Evolutionary conservation across 2,329 filamentous ascomycete species (phyloP), one percentile per base, ranked within the genome.

Genomic region (Ceratocystis cubensis): DNA sequence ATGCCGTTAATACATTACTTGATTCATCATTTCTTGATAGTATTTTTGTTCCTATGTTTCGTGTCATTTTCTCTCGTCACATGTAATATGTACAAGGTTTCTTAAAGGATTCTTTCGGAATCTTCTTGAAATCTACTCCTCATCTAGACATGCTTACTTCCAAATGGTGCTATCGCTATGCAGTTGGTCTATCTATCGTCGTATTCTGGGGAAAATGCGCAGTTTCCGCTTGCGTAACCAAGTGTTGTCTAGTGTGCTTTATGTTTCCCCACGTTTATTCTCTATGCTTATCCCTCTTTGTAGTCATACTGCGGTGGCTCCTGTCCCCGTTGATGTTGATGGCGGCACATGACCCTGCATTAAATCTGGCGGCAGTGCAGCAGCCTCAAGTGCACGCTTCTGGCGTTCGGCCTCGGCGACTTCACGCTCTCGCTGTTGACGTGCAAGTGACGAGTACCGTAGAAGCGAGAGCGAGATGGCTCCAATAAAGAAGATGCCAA

Each of bases 401-500:
- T 83, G 81, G 68, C 75, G 75, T 44, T 59, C 56, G 2, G 8
- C 5, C 28, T 59, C 56, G 6, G 59, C 46, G n/a, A 41, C 62
- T 41, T 64, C 33, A 10, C 56, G 45, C 20, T 53, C 53, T 28
- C 62, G 76, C 73, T 82, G 76, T 64, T 83, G 80, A 68, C 75
- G 76, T 37, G 80, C 75, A 69, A 84, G 85, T 57, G 82, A 84
- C 2, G 81, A 78, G 72, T 86, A 87, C 28, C 84, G 80, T 63
- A 88, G 75, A 33, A 81, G 82, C 13, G 79, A 78, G 15, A 88
- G 75, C 6, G 84, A 85, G 69, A 86, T 72, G 44, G 87, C 76
- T 37, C 80, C 84, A 83, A 87, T 84, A 75, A 87, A 84, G 64
- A 86, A 73, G 69, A 87, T 85, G n/a, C 84, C 84, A 46, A 85